phyloP scores from a whole-genome alignment of 179 eudicot genomes.

The Nepenthes alata region DNA sequence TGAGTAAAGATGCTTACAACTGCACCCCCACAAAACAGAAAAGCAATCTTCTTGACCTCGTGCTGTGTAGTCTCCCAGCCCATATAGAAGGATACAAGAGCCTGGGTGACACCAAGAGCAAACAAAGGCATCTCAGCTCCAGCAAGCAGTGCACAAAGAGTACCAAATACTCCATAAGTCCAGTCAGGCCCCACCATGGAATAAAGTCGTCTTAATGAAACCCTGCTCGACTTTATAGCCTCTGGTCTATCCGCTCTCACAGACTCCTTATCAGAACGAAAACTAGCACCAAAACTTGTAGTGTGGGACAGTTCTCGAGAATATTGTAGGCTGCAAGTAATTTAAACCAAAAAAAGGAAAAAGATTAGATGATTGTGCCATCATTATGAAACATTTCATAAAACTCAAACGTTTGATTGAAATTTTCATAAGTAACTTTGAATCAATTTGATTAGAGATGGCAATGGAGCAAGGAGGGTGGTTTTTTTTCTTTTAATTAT shows the following conservation, averaged over 20 bases:
- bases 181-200: conserved; percentile 85
- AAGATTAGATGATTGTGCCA: neutral
- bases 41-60: conserved; percentile 63
- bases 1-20: conserved; percentile 47
- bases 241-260: conserved; percentile 37
- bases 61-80: conserved; percentile 73
- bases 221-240: conserved; percentile 15
- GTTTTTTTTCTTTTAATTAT: neutral
- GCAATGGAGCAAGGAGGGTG: no score
- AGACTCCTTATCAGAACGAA: conserved; percentile 63
- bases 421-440: neutral
- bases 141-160: conserved; percentile 59
- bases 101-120: conserved; percentile 93
- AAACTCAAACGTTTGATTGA: neutral
- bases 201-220: conserved; percentile 58
- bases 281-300: conserved; percentile 64
- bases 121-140: conserved; percentile 93
- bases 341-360: conserved; percentile 6
- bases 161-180: conserved; percentile 60
- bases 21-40: conserved; percentile 76
- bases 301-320: conserved; percentile 66
- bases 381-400: neutral
- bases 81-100: conserved; percentile 89
- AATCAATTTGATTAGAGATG: neutral
- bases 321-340: conserved; percentile 40